Conservation (phyloP, 2,329 filamentous ascomycete genomes). For the Coniochaeta hoffmannii region DNA sequence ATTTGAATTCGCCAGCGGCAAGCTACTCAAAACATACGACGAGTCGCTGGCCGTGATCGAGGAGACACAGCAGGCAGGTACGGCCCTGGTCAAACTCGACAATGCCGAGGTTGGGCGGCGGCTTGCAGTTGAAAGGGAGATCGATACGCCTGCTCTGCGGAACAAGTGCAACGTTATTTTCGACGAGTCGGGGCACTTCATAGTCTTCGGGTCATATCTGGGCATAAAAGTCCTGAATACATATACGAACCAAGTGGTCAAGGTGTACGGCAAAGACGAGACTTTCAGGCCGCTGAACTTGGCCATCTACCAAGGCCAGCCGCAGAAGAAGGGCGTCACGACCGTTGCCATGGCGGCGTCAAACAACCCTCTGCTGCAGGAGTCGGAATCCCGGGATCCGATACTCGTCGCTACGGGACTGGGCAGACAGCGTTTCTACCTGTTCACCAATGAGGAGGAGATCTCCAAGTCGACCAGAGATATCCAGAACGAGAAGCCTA, state of each 20-base stretch:
- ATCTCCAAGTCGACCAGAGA: slow-evolving; percentile 80
- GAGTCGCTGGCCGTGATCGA: slow-evolving; percentile 85
- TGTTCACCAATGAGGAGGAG: slow-evolving; percentile 89
- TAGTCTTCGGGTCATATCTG: slow-evolving; percentile 86
- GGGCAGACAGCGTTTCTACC: slow-evolving; percentile 89
- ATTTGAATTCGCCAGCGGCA: slow-evolving; percentile 86
- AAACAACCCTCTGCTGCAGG: slow-evolving; percentile 83
- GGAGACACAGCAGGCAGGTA: slow-evolving; percentile 94
- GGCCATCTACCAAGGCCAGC: slow-evolving; percentile 87
- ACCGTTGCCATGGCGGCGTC: slow-evolving; percentile 97
- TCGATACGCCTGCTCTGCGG: slow-evolving; percentile 62
- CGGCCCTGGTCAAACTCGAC: slow-evolving; percentile 71
- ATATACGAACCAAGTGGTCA: slow-evolving; percentile 85
- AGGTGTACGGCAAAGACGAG: slow-evolving; percentile 85
- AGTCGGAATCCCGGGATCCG: slow-evolving; percentile 84
- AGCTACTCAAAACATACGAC: slow-evolving; percentile 87
- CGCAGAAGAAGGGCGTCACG: slow-evolving; percentile 85
- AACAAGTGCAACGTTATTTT: slow-evolving; percentile 82
- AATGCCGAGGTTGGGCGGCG: slow-evolving; percentile 87
- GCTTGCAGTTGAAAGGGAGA: slow-evolving; percentile 76
- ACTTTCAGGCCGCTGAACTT: slow-evolving; percentile 77
- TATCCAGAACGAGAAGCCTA: slow-evolving; percentile 90
- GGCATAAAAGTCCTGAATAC: slow-evolving; percentile 96
- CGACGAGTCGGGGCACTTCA: slow-evolving; percentile 92
- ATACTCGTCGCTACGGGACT: slow-evolving; percentile 79